phyloP scores from a whole-genome alignment of 495 filamentous ascomycete species.

The Penicillium antarcticum region DNA sequence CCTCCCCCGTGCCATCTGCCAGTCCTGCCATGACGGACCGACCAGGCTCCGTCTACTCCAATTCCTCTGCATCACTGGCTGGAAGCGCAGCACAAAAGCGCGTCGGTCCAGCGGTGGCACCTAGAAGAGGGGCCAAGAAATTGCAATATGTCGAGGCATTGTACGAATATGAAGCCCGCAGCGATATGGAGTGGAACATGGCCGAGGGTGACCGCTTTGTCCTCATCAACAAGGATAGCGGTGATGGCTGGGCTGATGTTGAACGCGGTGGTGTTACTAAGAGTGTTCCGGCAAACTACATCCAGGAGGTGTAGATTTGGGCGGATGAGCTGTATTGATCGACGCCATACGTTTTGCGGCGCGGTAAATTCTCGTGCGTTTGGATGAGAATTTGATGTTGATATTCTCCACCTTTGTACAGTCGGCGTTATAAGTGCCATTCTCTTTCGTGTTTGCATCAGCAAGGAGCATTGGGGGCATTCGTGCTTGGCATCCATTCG shows the following conservation, averaged over 20 bases:
- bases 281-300: conserved; percentile 91
- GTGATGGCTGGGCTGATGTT: conserved; percentile 96
- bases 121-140: conserved; percentile 89
- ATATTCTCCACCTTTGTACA: not conserved
- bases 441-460: conserved; percentile 17
- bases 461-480: conserved; percentile 16
- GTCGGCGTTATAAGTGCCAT: conserved; percentile 9
- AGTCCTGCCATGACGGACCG: conserved; percentile 43
- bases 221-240: conserved; percentile 74
- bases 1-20: conserved; percentile 36
- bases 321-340: conserved; percentile 4
- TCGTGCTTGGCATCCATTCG: conserved; percentile 7
- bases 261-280: conserved; percentile 86
- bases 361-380: not conserved
- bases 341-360: conserved; percentile 1
- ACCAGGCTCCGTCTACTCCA: conserved; percentile 70
- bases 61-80: conserved; percentile 69
- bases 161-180: conserved; percentile 86
- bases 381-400: conserved; percentile 1
- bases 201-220: conserved; percentile 88
- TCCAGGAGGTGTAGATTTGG: conserved; percentile 62
- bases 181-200: conserved; percentile 87
- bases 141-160: conserved; percentile 90
- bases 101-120: conserved; percentile 90
- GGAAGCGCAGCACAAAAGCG: conserved; percentile 64